phyloP scores from a whole-genome alignment of 441 rosid species.

The Manihot esculenta region DNA sequence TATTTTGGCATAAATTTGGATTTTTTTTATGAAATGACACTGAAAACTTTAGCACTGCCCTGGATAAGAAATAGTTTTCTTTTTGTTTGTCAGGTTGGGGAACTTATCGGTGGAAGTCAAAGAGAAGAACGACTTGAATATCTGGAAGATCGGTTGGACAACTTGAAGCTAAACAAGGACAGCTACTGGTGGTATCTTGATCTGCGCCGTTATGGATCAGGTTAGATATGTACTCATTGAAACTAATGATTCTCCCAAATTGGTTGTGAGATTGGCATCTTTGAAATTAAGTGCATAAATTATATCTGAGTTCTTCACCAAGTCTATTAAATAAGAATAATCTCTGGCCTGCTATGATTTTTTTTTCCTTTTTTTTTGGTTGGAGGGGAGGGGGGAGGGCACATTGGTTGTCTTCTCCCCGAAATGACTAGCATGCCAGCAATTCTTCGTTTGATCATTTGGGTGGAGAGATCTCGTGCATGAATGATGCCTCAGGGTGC shows the following conservation, averaged over 20 bases:
- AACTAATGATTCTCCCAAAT: neutral
- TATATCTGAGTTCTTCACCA: neutral
- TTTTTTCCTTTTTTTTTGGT: no score
- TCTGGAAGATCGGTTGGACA: slow-evolving; percentile 78
- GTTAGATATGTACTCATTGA: slow-evolving; percentile 30
- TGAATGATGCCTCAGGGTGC: neutral
- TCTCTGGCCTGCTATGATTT: neutral
- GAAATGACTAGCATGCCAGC: neutral
- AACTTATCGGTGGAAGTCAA: slow-evolving; percentile 98
- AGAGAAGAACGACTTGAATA: slow-evolving; percentile 91
- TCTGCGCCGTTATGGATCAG: slow-evolving; percentile 92
- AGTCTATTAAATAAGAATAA: neutral
- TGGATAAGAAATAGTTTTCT: neutral
- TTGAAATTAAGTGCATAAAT: neutral
- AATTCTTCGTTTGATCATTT: neutral
- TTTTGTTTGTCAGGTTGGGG: slow-evolving; percentile 61
- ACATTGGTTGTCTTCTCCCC: neutral
- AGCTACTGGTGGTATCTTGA: slow-evolving; percentile 99
- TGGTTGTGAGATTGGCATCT: neutral
- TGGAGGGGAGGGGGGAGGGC: no score
- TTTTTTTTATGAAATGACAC: no score
- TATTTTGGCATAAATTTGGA: neutral
- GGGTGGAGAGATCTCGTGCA: neutral
- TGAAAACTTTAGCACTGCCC: no score
- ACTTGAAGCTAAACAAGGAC: slow-evolving; percentile 68